Conservation (phyloP, 2,329 filamentous ascomycete species). For the Fonsecaea erecta region DNA sequence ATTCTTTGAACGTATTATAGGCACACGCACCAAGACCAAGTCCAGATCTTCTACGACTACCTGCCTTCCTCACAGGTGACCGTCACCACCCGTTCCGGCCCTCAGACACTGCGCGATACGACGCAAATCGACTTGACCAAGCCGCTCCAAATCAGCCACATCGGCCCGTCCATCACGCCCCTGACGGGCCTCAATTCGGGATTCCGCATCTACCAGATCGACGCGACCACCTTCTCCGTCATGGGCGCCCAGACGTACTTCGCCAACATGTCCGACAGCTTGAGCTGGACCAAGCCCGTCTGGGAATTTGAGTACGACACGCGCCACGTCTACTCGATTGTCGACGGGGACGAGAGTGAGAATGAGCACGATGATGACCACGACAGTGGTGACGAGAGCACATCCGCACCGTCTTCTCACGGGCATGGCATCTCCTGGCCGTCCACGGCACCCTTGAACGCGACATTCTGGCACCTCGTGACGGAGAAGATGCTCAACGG, state of each 20-base stretch:
- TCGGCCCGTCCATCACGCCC: slow-evolving; percentile 40
- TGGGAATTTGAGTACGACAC: slow-evolving; percentile 42
- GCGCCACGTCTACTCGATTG: slow-evolving; percentile 32
- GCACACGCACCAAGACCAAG: slow-evolving; percentile 40
- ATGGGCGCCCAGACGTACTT: slow-evolving; percentile 41
- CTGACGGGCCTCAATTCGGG: slow-evolving; percentile 41
- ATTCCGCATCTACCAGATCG: slow-evolving; percentile 39
- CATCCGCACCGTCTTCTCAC: not conserved
- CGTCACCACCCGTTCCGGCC: slow-evolving; percentile 11
- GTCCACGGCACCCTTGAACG: slow-evolving; percentile 37
- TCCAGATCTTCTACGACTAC: slow-evolving; percentile 42
- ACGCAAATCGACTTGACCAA: slow-evolving; percentile 37
- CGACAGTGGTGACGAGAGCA: not conserved
- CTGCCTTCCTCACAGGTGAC: slow-evolving; percentile 32
- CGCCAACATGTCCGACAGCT: slow-evolving; percentile 40
- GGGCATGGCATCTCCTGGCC: slow-evolving; percentile 35
- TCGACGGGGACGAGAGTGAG: not conserved
- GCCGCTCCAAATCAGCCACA: slow-evolving; percentile 38
- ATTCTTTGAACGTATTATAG: too few species aligned
- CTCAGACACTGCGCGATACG: slow-evolving; percentile 34
- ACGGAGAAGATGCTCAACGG: slow-evolving; percentile 39
- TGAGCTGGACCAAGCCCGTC: slow-evolving; percentile 38
- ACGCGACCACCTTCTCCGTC: slow-evolving; percentile 39
- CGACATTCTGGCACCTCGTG: slow-evolving; percentile 40
- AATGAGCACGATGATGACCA: not conserved